A percentile compares a stretch with the other conserved stretches of the same genome.
phyloP scores from a whole-genome alignment of 495 filamentous ascomycete genomes.

The Aspergillus incahuasiensis region DNA sequence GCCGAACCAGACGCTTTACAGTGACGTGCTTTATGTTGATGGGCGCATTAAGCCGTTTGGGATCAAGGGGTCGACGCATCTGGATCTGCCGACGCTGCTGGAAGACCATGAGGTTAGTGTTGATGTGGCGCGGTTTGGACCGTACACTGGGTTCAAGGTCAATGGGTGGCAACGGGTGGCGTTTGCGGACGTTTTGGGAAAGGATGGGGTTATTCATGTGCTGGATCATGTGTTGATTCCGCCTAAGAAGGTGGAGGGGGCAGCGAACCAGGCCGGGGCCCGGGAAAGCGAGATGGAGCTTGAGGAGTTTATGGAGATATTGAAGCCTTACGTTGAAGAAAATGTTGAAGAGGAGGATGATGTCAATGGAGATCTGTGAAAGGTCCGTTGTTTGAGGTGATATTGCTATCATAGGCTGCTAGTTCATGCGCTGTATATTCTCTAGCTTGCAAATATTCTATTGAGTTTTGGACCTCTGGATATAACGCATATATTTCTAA shows the following conservation, averaged over 20 bases:
- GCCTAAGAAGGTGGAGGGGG: slow-evolving; percentile 50
- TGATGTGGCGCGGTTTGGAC: slow-evolving; percentile 60
- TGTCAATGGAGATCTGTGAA: neutral
- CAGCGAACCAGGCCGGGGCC: slow-evolving; percentile 30
- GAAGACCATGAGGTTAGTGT: slow-evolving; percentile 54
- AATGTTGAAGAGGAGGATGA: slow-evolving; percentile 10
- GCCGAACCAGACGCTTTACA: slow-evolving; percentile 70
- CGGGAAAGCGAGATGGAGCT: slow-evolving; percentile 53
- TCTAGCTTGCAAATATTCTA: no score
- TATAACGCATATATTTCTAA: slow-evolving; percentile 2
- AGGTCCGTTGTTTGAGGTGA: no score
- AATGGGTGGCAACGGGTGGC: slow-evolving; percentile 61
- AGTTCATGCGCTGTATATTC: neutral
- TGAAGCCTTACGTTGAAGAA: slow-evolving; percentile 42
- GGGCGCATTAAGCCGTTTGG: slow-evolving; percentile 19
- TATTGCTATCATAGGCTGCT: no score
- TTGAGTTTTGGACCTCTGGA: no score
- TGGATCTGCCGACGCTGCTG: slow-evolving; percentile 66
- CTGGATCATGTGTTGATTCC: slow-evolving; percentile 68
- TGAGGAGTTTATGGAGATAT: slow-evolving; percentile 57
- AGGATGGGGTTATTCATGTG: slow-evolving; percentile 75
- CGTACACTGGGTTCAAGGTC: slow-evolving; percentile 61
- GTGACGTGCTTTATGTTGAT: slow-evolving; percentile 51
- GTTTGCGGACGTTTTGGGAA: slow-evolving; percentile 61
- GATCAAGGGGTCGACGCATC: slow-evolving; percentile 40